Percentiles rank a stretch among this genome's conserved stretches.
These are phyloP conservation scores for Biscogniauxia sp. DNA, from an alignment of 2,329 filamentous ascomycete species.

Conservation along the genomic window DNA sequence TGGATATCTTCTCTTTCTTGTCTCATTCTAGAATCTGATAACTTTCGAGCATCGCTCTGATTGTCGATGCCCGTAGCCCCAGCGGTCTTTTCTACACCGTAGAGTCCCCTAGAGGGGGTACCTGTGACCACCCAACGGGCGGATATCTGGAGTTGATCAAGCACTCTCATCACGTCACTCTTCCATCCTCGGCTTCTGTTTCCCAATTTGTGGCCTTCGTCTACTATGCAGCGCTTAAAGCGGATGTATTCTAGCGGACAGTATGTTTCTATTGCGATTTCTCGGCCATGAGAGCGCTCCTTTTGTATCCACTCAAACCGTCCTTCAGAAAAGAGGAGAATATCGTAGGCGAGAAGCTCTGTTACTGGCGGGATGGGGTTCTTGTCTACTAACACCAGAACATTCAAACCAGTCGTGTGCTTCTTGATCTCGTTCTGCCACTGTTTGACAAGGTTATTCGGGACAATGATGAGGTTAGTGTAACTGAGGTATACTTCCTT, in stretches of 20 bases:
- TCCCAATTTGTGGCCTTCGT: conserved; percentile 86
- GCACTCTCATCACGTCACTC: conserved; percentile 52
- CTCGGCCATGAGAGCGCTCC: conserved; percentile 40
- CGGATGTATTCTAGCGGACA: conserved; percentile 69
- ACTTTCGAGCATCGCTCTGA: conserved; percentile 12
- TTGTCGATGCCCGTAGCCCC: not conserved
- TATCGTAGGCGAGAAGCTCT: conserved; percentile 65
- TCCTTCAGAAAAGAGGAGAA: conserved; percentile 73
- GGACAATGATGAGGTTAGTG: conserved; percentile 75
- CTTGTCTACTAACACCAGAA: conserved; percentile 60
- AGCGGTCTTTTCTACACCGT: conserved; percentile 59
- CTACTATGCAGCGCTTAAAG: conserved; percentile 86
- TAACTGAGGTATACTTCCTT: conserved; percentile 62
- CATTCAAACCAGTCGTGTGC: conserved; percentile 66
- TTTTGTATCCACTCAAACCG: conserved; percentile 65
- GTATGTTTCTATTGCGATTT: conserved; percentile 30
- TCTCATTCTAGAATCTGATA: conserved; percentile 34
- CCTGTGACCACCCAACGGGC: conserved; percentile 88
- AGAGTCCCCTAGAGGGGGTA: conserved; percentile 80
- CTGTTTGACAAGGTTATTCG: conserved; percentile 78
- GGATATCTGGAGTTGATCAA: conserved; percentile 60
- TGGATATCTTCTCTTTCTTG: conserved; percentile 62
- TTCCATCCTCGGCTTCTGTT: conserved; percentile 54
- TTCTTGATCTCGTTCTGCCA: conserved; percentile 80
- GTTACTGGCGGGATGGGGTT: conserved; percentile 54